Conservation (phyloP, 495 filamentous ascomycete genomes). For the Neurospora discreta region DNA sequence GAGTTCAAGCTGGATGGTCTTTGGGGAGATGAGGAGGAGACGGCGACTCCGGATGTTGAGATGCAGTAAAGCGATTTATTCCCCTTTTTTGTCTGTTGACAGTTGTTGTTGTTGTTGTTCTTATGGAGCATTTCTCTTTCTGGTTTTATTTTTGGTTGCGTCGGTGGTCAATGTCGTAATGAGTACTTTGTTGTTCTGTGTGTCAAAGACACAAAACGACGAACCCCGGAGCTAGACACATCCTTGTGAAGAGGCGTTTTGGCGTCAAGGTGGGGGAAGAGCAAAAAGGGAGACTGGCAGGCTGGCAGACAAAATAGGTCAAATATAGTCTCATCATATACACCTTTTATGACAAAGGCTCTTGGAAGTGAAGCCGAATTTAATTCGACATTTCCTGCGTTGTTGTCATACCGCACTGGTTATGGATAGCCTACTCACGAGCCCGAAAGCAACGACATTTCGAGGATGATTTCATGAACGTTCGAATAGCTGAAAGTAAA, state of each 20-base stretch:
- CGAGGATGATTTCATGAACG: too few species aligned
- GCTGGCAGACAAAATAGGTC: not conserved
- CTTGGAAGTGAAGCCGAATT: not conserved
- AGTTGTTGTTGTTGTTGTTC: not conserved
- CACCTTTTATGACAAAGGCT: not conserved
- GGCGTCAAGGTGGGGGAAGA: slow-evolving; percentile 7
- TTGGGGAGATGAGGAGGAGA: slow-evolving; percentile 52
- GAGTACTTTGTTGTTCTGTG: not conserved
- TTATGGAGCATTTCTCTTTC: not conserved
- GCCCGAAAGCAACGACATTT: too few species aligned
- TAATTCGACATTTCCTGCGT: too few species aligned
- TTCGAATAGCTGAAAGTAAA: not conserved
- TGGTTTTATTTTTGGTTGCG: not conserved
- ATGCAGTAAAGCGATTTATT: slow-evolving; percentile 12
- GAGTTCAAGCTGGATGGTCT: slow-evolving; percentile 94
- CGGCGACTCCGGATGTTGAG: slow-evolving; percentile 19
- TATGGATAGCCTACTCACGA: too few species aligned
- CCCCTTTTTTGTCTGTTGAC: slow-evolving; percentile 2
- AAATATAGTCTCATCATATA: not conserved
- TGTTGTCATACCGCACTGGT: too few species aligned
- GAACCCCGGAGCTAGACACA: not conserved
- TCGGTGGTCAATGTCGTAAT: not conserved
- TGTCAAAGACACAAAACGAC: not conserved
- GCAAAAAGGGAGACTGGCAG: not conserved
- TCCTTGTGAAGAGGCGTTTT: slow-evolving; percentile 6